Base-by-base conservation (phyloP, 768 basidiomycete genomes). In the Amylocystis lapponica region DNA sequence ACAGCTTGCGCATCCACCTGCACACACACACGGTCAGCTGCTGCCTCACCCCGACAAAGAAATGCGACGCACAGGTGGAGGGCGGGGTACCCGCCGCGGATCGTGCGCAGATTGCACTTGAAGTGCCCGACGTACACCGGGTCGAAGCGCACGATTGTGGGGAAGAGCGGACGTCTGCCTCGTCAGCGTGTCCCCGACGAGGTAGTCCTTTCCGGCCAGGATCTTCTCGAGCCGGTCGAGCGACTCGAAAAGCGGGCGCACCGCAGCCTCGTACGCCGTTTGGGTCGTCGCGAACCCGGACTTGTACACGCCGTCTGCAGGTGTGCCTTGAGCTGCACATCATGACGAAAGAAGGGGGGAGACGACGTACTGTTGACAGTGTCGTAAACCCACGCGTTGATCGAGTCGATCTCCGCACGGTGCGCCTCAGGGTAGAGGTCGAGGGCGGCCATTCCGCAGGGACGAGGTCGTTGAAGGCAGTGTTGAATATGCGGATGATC, bases 141-240 rank as follows among this genome's bases (percentile, higher is more conserved):
- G 54, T 95, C 92, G 64, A 93, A 94, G 27, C 91, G 88, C 49
- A 93, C 85, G 46, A 93, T 83, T 2, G 95, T 96, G n/a, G 95
- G 92, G 67, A 78, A 98, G 31, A 98, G 81, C 95, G 78, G 39
- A 85, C 67, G 52, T 90, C 88, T 2, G 86, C 85, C 59, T 91
- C 88, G 92, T 96, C 36, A 99, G 75, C 37, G 46, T 68, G 54
- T 78, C 71, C n/a, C 93, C 93, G 34, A 96, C 70, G 36, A 97
- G 74, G 62, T 84, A 96, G 23, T 90, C 78, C 60, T 86, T 86
- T 10, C 81, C 87, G 21, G 71, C 70, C 39, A 97, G 69, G 26
- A 86, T 65, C 57, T 77, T 76, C 59, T 99, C 94, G 27, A 87
- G 69, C 31, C 78, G 78, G 61, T 94, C 90, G 42, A 99, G 78